phyloP scores from a whole-genome alignment of 106 monocot species.

The Amphibolis antarctica region DNA sequence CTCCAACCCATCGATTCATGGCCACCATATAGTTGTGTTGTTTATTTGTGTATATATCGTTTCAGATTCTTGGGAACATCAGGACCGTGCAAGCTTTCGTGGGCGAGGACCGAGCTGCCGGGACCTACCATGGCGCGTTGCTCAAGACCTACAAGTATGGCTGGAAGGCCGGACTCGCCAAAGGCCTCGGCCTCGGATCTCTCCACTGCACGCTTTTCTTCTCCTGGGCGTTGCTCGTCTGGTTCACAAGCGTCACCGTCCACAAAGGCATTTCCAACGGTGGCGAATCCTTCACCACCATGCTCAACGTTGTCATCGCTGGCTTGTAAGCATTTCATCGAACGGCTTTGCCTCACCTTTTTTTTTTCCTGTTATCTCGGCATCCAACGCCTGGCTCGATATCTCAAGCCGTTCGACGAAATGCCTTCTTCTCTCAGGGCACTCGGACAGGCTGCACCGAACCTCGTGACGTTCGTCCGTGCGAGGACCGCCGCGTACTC shows the following conservation, averaged over 20 bases:
- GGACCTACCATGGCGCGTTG: conserved; percentile 42
- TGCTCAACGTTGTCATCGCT: conserved; percentile 96
- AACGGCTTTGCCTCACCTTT: too few species aligned
- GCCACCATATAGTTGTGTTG: not conserved
- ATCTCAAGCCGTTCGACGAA: not conserved
- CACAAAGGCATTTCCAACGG: conserved; percentile 83
- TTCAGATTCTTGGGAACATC: conserved; percentile 76
- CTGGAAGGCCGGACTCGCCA: conserved; percentile 72
- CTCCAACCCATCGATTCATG: not conserved
- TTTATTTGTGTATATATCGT: not conserved
- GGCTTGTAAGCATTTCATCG: conserved; percentile 59
- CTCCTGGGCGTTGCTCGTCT: conserved; percentile 91
- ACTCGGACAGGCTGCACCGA: conserved; percentile 81
- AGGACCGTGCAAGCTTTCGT: conserved; percentile 91
- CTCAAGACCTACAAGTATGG: conserved; percentile 73
- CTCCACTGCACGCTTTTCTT: conserved; percentile 75
- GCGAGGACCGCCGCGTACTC: conserved; percentile 79
- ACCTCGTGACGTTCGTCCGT: conserved; percentile 68
- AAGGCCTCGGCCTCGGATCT: conserved; percentile 83
- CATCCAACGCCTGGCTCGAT: too few species aligned
- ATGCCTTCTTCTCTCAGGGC: conserved; percentile 44
- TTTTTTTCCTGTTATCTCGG: too few species aligned
- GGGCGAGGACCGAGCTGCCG: conserved; percentile 86
- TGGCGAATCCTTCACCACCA: conserved; percentile 93
- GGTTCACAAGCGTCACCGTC: conserved; percentile 85